Percentiles rank a stretch among this genome's conserved stretches.
phyloP scores from a whole-genome alignment of 345 rosid genomes.

The Salix dunnii region DNA sequence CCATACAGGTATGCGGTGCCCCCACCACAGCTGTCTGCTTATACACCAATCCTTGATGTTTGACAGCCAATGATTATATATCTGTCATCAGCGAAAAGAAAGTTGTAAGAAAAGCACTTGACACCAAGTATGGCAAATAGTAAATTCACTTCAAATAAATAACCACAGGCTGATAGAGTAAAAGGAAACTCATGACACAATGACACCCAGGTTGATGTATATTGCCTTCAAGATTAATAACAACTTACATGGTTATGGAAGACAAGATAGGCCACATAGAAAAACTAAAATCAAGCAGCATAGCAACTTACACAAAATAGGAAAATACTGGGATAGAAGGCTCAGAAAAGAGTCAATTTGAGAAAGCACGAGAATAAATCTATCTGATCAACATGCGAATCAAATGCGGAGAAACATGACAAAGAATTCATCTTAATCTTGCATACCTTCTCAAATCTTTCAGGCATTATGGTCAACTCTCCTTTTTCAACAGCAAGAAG shows the following conservation, averaged over 20 bases:
- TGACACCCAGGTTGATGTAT: background rate
- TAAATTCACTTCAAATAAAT: background rate
- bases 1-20: constrained; percentile 99
- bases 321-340: background rate
- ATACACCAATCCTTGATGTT: constrained; percentile 99
- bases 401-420: background rate
- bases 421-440: background rate
- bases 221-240: no score
- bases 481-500: constrained; percentile 82
- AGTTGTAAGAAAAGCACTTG: constrained; percentile 6
- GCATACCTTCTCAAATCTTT: constrained; percentile 92
- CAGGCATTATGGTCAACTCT: constrained; percentile 72
- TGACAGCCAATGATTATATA: constrained; percentile 91
- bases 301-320: background rate
- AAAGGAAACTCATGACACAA: background rate
- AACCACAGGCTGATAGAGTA: background rate
- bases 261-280: background rate
- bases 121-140: background rate
- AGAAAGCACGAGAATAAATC: background rate
- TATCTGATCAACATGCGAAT: background rate
- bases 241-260: background rate
- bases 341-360: background rate
- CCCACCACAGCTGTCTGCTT: constrained; percentile 99
- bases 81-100: constrained; percentile 41
- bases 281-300: no score